Percentiles rank a stretch among this genome's conserved stretches.
Conservation (phyloP, 1,284 basidiomycete species). For the Apiotrichum montevideense region DNA sequence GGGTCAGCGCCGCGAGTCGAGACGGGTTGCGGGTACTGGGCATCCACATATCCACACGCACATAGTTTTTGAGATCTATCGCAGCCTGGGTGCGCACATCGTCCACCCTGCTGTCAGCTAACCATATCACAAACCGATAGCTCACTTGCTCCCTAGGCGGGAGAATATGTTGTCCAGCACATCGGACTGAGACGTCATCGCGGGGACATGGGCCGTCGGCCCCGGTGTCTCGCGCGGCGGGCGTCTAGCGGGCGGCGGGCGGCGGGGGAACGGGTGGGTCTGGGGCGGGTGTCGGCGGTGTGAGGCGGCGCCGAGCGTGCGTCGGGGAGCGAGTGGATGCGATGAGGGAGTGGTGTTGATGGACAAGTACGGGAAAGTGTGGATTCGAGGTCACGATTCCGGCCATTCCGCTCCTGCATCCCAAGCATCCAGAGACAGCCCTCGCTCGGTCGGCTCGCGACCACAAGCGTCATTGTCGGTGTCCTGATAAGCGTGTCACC, state of each 20-base stretch:
- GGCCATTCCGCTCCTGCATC: no score
- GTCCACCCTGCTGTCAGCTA: constrained; percentile 11
- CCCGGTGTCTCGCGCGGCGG: not conserved
- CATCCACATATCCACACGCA: constrained; percentile 8
- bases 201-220: constrained; percentile 10
- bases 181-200: constrained; percentile 39
- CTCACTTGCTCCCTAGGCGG: constrained; percentile 35
- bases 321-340: no score
- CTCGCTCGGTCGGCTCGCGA: not conserved
- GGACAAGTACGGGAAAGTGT: no score
- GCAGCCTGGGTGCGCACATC: constrained; percentile 13
- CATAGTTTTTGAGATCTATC: constrained; percentile 33
- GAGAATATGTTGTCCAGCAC: constrained; percentile 41
- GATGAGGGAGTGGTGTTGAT: no score
- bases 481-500: not conserved
- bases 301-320: no score
- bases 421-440: no score
- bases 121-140: not conserved
- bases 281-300: no score
- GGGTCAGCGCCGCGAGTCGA: not conserved
- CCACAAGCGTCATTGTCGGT: not conserved
- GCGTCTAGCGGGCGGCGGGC: not conserved
- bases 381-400: no score
- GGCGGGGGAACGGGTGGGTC: not conserved
- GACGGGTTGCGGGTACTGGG: no score